phyloP scores from a whole-genome alignment of 2,329 filamentous ascomycete genomes.

The Penicillium sp. region DNA sequence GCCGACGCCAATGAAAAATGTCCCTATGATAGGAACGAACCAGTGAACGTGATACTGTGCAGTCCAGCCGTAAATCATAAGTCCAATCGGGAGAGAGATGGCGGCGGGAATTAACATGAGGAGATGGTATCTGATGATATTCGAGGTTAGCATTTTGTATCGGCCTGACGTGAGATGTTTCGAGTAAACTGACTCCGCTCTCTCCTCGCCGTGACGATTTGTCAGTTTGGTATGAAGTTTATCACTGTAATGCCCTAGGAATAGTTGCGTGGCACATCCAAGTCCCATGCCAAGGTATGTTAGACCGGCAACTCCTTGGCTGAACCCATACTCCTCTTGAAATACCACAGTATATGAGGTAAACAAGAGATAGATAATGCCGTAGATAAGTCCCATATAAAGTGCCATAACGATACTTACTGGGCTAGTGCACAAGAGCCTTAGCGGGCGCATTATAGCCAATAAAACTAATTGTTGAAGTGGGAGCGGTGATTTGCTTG shows the following conservation, averaged over 20 bases:
- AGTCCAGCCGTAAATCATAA: slow-evolving; percentile 52
- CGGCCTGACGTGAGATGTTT: too few relatives aligned
- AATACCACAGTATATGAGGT: slow-evolving; percentile 37
- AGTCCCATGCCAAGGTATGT: slow-evolving; percentile 31
- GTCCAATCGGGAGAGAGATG: slow-evolving; percentile 46
- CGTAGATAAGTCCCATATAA: slow-evolving; percentile 13
- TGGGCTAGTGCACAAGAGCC: not conserved
- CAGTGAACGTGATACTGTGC: slow-evolving; percentile 45
- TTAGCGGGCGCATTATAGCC: not conserved
- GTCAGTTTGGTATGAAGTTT: not conserved
- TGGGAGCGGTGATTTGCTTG: not conserved
- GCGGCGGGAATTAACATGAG: slow-evolving; percentile 53
- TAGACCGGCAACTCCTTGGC: slow-evolving; percentile 26
- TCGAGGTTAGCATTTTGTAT: not conserved
- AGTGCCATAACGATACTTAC: slow-evolving; percentile 5
- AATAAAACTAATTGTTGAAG: not conserved
- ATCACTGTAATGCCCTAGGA: not conserved
- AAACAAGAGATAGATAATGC: slow-evolving; percentile 44
- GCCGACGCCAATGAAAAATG: slow-evolving; percentile 45
- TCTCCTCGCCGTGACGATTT: not conserved
- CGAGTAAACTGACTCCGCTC: slow-evolving; percentile 44
- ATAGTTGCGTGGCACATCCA: slow-evolving; percentile 10
- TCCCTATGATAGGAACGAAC: slow-evolving; percentile 50
- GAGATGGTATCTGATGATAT: slow-evolving; percentile 44
- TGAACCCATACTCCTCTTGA: slow-evolving; percentile 27